A percentile compares a stretch with the other conserved stretches of the same genome.
These are phyloP conservation scores for Arthrobotrys entomopaga DNA, from an alignment of 2,329 filamentous ascomycete species.

Conservation along the genomic window DNA sequence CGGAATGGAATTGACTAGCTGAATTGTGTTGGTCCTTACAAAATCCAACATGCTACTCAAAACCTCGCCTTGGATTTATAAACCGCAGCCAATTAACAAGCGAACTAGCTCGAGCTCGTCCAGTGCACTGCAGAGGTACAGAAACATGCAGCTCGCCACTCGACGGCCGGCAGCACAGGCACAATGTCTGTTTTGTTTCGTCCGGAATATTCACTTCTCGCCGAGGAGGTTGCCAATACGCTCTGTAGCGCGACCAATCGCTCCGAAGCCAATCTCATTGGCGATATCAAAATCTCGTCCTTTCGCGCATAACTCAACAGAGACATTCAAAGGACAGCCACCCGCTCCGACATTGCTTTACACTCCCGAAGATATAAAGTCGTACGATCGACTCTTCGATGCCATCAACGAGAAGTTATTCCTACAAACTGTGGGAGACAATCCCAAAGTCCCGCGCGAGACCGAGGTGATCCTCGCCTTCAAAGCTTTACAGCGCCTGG, in stretches of 20 bases:
- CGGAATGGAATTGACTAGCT: neutral
- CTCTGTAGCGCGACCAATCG: constrained; percentile 17
- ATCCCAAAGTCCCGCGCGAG: constrained; percentile 52
- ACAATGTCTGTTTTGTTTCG: constrained; percentile 51
- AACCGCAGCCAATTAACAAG: too few relatives aligned
- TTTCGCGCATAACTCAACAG: constrained; percentile 24
- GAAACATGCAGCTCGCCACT: constrained; percentile 32
- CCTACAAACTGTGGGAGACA: constrained; percentile 41
- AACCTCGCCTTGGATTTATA: neutral
- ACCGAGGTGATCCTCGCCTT: constrained; percentile 56
- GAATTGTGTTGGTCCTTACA: constrained; percentile 28
- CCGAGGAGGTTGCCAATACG: constrained; percentile 14
- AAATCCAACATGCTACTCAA: constrained; percentile 19
- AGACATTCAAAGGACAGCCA: constrained; percentile 1
- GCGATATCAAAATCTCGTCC: neutral
- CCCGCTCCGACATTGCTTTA: constrained; percentile 32
- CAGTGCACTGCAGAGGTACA: too few relatives aligned
- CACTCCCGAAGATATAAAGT: constrained; percentile 29
- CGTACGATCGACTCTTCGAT: constrained; percentile 40
- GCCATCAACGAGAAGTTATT: constrained; percentile 53
- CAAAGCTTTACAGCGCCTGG: constrained; percentile 55
- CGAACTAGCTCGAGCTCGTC: too few relatives aligned
- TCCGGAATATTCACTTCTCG: constrained; percentile 26
- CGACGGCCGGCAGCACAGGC: constrained; percentile 39
- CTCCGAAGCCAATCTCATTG: neutral